Conservation (phyloP, 2,329 filamentous ascomycete species). For the Microsporum ferrugineum region DNA sequence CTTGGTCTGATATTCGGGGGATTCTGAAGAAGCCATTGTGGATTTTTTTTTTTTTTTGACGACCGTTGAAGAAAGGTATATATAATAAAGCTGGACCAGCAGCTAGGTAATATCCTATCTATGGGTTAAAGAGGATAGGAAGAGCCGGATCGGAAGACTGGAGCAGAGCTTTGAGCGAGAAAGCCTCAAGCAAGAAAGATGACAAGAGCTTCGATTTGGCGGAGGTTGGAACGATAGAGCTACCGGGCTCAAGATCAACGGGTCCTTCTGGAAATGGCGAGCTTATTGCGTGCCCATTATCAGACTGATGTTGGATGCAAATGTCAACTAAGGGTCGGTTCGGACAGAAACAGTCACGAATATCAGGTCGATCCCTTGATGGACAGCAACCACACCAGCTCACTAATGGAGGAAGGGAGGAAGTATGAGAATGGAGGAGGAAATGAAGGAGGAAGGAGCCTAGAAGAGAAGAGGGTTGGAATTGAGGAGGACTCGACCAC, state of each 20-base stretch:
- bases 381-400: not conserved
- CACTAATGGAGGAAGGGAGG: not conserved
- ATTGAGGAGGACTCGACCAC: not conserved
- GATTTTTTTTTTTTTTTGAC: not conserved
- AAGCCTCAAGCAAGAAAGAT: not conserved
- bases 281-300: conserved; percentile 3
- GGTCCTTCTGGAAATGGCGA: not conserved
- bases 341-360: not conserved
- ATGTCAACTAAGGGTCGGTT: conserved; percentile 10
- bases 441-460: not conserved
- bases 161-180: not conserved
- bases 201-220: not conserved
- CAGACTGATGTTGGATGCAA: not conserved
- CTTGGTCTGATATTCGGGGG: conserved; percentile 31
- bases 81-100: not conserved
- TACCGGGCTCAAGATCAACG: conserved; percentile 2
- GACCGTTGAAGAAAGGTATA: not conserved
- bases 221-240: not conserved
- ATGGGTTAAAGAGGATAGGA: not conserved
- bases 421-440: not conserved
- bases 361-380: not conserved
- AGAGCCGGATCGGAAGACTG: not conserved
- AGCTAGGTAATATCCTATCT: not conserved
- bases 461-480: not conserved
- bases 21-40: conserved; percentile 25